These are phyloP conservation scores for Macrophomina phaseolina DNA, from an alignment of 2,329 filamentous ascomycete genomes.

Conservation along the genomic window DNA sequence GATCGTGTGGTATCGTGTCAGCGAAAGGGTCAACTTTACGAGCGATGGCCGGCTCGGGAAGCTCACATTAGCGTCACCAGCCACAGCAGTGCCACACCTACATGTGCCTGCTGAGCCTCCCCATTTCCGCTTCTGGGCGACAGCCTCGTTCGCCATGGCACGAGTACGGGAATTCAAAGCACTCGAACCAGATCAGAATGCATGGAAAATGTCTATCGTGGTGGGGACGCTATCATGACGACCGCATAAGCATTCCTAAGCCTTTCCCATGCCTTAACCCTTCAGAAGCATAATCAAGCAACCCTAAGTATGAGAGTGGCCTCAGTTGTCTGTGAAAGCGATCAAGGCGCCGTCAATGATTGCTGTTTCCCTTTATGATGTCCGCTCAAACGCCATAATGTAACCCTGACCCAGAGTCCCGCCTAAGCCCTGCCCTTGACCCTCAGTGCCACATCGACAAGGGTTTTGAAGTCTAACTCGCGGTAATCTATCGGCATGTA, in stretches of 20 bases:
- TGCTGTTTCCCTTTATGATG: not conserved
- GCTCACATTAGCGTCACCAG: slow-evolving; percentile 25
- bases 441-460: slow-evolving; percentile 43
- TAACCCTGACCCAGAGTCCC: not conserved
- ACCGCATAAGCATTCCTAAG: too few species aligned
- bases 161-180: too few species aligned
- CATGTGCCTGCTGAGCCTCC: slow-evolving; percentile 3
- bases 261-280: too few species aligned
- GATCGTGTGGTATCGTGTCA: slow-evolving; percentile 19
- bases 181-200: not conserved
- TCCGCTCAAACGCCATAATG: slow-evolving; percentile 8
- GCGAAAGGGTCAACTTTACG: slow-evolving; percentile 23
- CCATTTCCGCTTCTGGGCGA: not conserved
- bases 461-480: slow-evolving; percentile 50
- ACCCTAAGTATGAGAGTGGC: too few species aligned
- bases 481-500: slow-evolving; percentile 52
- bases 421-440: slow-evolving; percentile 37
- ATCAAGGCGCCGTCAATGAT: not conserved
- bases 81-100: slow-evolving; percentile 22
- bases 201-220: too few species aligned
- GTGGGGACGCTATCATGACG: too few species aligned
- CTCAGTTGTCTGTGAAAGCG: too few species aligned
- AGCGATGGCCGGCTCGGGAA: slow-evolving; percentile 24
- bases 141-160: too few species aligned
- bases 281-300: too few species aligned